phyloP scores from a whole-genome alignment of 2,329 filamentous ascomycete genomes.

The Ophiosphaerella narmari region DNA sequence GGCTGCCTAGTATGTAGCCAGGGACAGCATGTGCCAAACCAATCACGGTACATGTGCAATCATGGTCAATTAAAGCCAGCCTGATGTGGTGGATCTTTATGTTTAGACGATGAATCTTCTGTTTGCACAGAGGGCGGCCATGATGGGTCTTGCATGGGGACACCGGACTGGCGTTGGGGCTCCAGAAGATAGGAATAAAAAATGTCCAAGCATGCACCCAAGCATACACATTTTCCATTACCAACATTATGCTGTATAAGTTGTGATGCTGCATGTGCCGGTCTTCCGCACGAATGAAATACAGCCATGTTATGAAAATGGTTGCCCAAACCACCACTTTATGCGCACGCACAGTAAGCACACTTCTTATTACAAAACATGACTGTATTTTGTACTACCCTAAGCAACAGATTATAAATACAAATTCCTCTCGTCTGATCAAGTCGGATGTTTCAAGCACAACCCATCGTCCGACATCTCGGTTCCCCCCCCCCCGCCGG shows the following conservation, averaged over 20 bases:
- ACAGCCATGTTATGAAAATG: too few species aligned
- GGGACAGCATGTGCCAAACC: constrained; percentile 16
- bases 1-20: constrained; percentile 11
- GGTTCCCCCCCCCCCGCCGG: constrained; percentile 29
- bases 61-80: constrained; percentile 28
- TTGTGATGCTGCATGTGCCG: too few species aligned
- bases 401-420: too few species aligned
- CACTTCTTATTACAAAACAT: too few species aligned
- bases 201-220: constrained; percentile 33
- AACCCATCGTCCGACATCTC: constrained; percentile 3
- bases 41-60: constrained; percentile 18
- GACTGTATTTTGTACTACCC: too few species aligned
- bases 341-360: too few species aligned
- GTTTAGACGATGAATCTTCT: constrained; percentile 15
- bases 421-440: background rate
- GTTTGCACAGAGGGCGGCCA: constrained; percentile 28
- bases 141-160: constrained; percentile 37
- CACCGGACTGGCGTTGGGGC: constrained; percentile 41
- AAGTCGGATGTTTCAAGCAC: background rate
- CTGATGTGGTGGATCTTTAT: constrained; percentile 24
- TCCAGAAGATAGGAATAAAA: constrained; percentile 43
- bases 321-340: too few species aligned
- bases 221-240: background rate
- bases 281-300: too few species aligned
- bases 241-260: too few species aligned